Evolutionary conservation across 768 basidiomycete genomes (phyloP).

Genomic region (Suillus bovinus): DNA sequence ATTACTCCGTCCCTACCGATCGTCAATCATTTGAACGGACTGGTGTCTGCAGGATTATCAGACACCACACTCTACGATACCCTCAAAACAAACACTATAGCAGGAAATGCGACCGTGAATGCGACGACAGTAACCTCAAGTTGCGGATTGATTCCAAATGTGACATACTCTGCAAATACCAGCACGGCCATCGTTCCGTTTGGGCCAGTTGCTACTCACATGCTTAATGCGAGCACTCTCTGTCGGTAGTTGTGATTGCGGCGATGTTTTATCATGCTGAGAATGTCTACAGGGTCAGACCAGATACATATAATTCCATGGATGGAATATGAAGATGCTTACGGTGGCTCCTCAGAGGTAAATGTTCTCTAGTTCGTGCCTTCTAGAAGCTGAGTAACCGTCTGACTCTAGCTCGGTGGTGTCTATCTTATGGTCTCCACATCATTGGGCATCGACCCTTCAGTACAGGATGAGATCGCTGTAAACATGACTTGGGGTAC

Average conservation of each 20-base stretch:
- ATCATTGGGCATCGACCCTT: neutral
- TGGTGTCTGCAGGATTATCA: slow-evolving; percentile 9
- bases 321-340: neutral
- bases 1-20: neutral
- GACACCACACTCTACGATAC: slow-evolving; percentile 18
- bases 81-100: neutral
- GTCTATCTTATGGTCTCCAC: neutral
- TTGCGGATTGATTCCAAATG: slow-evolving; percentile 9
- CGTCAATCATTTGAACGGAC: neutral
- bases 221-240: neutral
- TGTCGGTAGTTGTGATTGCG: neutral
- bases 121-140: slow-evolving; percentile 14
- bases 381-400: neutral
- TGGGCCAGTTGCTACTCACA: neutral
- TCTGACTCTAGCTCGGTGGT: neutral
- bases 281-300: neutral
- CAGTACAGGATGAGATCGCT: neutral
- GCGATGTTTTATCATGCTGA: neutral
- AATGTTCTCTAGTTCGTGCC: neutral
- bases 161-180: neutral
- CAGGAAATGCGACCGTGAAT: slow-evolving; percentile 15
- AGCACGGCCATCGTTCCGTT: neutral
- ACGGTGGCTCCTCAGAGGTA: neutral
- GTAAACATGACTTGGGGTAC: neutral
- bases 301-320: neutral